A percentile compares a stretch with the other conserved stretches of the same genome.
Evolutionary conservation across 1,284 basidiomycete species (phyloP).

Genomic region (Phylloporus sp.): DNA sequence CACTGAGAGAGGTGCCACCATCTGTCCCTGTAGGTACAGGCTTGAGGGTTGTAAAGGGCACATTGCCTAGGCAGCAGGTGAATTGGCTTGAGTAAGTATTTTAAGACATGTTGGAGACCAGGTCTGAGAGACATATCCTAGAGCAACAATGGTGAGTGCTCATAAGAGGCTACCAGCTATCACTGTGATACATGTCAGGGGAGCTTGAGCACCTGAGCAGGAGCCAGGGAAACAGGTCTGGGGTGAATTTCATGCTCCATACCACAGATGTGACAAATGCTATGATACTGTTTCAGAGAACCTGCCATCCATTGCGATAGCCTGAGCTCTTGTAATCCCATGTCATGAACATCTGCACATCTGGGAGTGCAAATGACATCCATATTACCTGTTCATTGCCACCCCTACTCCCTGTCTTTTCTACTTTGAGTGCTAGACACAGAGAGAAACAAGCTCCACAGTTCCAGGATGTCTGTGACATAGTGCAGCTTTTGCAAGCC

Average conservation of each 20-base stretch:
- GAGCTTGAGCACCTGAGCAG: constrained; percentile 14
- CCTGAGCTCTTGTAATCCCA: too few species aligned
- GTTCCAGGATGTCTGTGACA: not conserved
- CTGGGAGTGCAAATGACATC: constrained; percentile 46
- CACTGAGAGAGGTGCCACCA: constrained; percentile 82
- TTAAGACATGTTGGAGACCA: too few species aligned
- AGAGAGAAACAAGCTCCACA: constrained; percentile 18
- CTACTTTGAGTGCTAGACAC: constrained; percentile 24
- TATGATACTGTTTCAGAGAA: constrained; percentile 79
- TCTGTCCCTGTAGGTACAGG: constrained; percentile 92
- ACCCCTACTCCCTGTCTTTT: constrained; percentile 9
- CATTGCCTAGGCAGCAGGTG: constrained; percentile 84
- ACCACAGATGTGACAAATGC: constrained; percentile 65
- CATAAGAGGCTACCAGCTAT: too few species aligned
- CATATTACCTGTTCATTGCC: constrained; percentile 22
- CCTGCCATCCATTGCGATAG: too few species aligned
- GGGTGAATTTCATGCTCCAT: constrained; percentile 67
- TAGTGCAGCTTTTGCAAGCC: not conserved
- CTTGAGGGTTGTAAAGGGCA: constrained; percentile 76
- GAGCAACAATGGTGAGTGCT: constrained; percentile 56
- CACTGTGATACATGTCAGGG: too few species aligned
- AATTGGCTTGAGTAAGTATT: constrained; percentile 61
- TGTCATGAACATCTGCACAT: too few species aligned
- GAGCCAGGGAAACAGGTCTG: constrained; percentile 38
- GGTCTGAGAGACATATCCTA: constrained; percentile 61